Evolutionary conservation across 805 yeast species (phyloP), one percentile per base, ranked within the genome.

Genomic region (Millerago galiae): DNA sequence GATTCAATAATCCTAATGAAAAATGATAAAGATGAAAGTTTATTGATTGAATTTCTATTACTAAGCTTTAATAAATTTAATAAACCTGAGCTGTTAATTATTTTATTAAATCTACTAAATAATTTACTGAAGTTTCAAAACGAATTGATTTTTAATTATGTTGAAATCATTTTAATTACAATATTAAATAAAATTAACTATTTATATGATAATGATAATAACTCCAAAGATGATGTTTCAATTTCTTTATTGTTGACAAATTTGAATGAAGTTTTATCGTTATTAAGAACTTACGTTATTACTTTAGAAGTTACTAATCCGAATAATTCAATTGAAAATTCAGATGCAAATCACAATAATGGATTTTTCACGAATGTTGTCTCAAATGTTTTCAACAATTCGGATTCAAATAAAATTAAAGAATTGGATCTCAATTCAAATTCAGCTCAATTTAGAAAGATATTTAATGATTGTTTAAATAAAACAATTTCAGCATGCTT

Each of bases 341-440:
- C 43, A 11, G 46, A 42, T 18, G 12, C 14, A 5, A 74, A 34
- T 58, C 73, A 18, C 76, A 87, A 16, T 74, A 37, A 42, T 24
- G 84, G 52, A 42, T 55, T 56, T 39, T 56, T 58, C 35, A 67
- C 62, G 38, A 82, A 82, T 41, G 83, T 80, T 18, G 83, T 85
- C 41, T 84, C 82, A 48, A 93, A 93, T 2, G 95, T 85, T 0
- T 83, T 85, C 54, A 82, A 77, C 54, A 81, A 77, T 42, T 75
- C 79, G 12, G 95, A 85, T 48, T 14, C 15, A 9, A 38, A 42
- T 9, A n/a, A 34, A 43, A 13, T 8, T 26, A 18, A 34, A 35
- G 15, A 16, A 26, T 2, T 13, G 3, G 24, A 17, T 17, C 6
- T 14, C 16, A 31, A 31, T 12, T 13, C 14, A 14, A 35, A 34